A percentile compares a stretch with the other conserved stretches of the same genome.
Conservation (phyloP, 495 filamentous ascomycete genomes). For the Cetradonia linearis region DNA sequence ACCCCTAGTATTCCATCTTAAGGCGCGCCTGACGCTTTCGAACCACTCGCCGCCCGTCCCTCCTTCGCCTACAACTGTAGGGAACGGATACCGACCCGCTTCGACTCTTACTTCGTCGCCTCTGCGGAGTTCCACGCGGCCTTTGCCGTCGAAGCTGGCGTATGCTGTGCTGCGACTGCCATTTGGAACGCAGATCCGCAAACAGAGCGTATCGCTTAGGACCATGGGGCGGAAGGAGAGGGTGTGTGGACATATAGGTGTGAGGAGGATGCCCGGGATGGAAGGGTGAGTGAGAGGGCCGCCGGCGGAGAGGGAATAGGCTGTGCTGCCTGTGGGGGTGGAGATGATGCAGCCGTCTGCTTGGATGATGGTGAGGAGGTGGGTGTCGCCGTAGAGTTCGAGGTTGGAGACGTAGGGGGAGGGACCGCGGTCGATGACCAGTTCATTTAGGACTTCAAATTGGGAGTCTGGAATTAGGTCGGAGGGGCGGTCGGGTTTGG, state of each 20-base stretch:
- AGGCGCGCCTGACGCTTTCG: slow-evolving; percentile 76
- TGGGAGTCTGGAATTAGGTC: slow-evolving; percentile 69
- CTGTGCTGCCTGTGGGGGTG: slow-evolving; percentile 87
- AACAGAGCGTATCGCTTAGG: slow-evolving; percentile 86
- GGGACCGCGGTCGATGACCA: slow-evolving; percentile 93
- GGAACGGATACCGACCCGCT: slow-evolving; percentile 91
- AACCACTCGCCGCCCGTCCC: slow-evolving; percentile 77
- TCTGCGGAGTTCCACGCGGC: slow-evolving; percentile 77
- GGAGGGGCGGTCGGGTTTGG: slow-evolving; percentile 24
- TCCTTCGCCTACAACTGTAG: slow-evolving; percentile 67
- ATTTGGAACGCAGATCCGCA: slow-evolving; percentile 76
- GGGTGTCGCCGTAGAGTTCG: slow-evolving; percentile 87
- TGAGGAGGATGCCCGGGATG: slow-evolving; percentile 93
- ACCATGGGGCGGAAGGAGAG: slow-evolving; percentile 96
- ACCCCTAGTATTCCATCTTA: slow-evolving; percentile 89
- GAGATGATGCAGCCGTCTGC: slow-evolving; percentile 96
- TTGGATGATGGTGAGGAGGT: slow-evolving; percentile 86
- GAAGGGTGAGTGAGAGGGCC: slow-evolving; percentile 94
- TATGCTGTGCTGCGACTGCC: slow-evolving; percentile 84
- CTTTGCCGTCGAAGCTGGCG: slow-evolving; percentile 94
- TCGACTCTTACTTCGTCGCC: slow-evolving; percentile 93
- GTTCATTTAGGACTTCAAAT: slow-evolving; percentile 92
- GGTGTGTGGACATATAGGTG: slow-evolving; percentile 95
- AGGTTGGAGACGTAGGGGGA: slow-evolving; percentile 94
- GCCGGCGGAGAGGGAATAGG: slow-evolving; percentile 91